Conservation (phyloP, 2,329 filamentous ascomycete genomes). For the Mollisia scopiformis region DNA sequence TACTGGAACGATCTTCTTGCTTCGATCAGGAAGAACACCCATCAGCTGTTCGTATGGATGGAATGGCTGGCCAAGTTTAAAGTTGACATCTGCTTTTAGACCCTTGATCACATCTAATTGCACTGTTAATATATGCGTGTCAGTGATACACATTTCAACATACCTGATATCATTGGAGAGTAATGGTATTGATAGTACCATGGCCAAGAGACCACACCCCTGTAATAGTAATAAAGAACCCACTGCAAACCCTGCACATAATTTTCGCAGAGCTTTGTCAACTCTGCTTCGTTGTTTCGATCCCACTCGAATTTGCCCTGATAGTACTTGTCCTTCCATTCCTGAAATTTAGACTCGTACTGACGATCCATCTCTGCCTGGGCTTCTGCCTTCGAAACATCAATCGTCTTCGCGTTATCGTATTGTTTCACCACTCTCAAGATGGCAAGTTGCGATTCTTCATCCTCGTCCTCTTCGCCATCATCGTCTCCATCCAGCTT, state of each 20-base stretch:
- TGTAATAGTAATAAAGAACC: slow-evolving; percentile 98
- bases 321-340: slow-evolving; percentile 97
- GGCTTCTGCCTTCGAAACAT: slow-evolving; percentile 77
- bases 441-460: slow-evolving; percentile 82
- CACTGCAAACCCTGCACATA: slow-evolving; percentile 97
- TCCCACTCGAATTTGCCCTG: slow-evolving; percentile 89
- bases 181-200: slow-evolving; percentile 99
- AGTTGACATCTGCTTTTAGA: slow-evolving; percentile 83
- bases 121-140: slow-evolving; percentile 18
- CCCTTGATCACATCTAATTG: slow-evolving; percentile 80
- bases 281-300: slow-evolving; percentile 76
- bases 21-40: slow-evolving; percentile 96
- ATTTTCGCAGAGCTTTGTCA: slow-evolving; percentile 86
- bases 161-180: slow-evolving; percentile 90
- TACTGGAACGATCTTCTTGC: slow-evolving; percentile 90
- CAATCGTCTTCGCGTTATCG: slow-evolving; percentile 84
- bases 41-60: slow-evolving; percentile 95
- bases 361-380: slow-evolving; percentile 79
- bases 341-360: slow-evolving; percentile 86
- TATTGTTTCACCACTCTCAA: slow-evolving; percentile 86
- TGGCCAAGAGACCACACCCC: slow-evolving; percentile 95
- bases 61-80: slow-evolving; percentile 94
- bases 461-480: slow-evolving; percentile 74
- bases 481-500: slow-evolving; percentile 58
- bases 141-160: slow-evolving; percentile 24